These are phyloP conservation scores for Geotrichum carabidarum DNA, from an alignment of 1,139 yeast genomes.

Conservation along the genomic window DNA sequence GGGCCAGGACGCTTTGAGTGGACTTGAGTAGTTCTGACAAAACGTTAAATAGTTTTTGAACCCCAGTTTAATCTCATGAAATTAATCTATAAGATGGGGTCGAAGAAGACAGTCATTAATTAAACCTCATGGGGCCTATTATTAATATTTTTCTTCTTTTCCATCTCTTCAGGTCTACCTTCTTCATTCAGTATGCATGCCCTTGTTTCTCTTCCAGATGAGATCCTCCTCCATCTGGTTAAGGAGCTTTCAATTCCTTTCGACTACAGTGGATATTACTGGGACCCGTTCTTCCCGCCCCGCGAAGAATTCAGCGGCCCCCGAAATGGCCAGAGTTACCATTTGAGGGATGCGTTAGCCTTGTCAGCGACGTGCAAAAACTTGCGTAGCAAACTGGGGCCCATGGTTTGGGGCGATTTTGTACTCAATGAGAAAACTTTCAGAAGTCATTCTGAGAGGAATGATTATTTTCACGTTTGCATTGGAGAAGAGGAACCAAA, in stretches of 20 bases:
- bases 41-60: too few species aligned
- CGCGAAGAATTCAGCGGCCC: not conserved
- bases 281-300: not conserved
- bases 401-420: constrained; percentile 3
- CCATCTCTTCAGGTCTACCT: not conserved
- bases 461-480: not conserved
- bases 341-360: not conserved
- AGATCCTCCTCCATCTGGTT: not conserved
- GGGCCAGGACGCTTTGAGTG: too few species aligned
- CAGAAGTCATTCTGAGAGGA: not conserved
- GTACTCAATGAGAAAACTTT: not conserved
- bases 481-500: not conserved
- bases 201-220: not conserved
- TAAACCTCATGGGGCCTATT: too few species aligned
- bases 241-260: not conserved
- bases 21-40: too few species aligned
- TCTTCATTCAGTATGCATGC: not conserved
- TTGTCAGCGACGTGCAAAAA: not conserved
- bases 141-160: not conserved
- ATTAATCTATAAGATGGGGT: too few species aligned
- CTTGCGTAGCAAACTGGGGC: not conserved
- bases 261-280: not conserved
- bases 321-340: not conserved
- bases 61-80: too few species aligned
- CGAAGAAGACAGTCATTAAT: too few species aligned